Base-by-base conservation (phyloP, 345 rosid genomes). In the Gossypium ekmanianum region DNA sequence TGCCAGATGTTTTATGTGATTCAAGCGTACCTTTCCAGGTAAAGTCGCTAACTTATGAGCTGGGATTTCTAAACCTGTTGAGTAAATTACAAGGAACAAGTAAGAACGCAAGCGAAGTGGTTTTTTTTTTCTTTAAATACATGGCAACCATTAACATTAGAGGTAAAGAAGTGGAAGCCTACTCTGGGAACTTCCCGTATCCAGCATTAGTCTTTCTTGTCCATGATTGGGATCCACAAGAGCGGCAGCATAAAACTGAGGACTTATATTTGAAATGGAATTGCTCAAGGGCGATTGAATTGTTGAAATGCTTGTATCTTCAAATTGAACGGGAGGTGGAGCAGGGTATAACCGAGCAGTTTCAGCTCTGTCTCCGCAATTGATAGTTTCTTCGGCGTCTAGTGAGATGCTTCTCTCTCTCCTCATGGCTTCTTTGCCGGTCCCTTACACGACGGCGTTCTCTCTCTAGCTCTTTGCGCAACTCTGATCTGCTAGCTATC, bases 351-450 rank as follows among this genome's bases (percentile, higher is more conserved):
- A 64, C 14, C 76, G 81, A 66, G 79, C 74, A 14, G 75, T 78
- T 83, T 81, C 90, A 63, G 92, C 88, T 84, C 70, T 85, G 89
- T 71, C 97, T 84, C 58, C 98, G 76, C 4, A 93, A 79, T 75
- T 90, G 96, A 66, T 95, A 93, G 73, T 95, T 93, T 71, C 87
- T 84, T 18, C 99, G 94, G 17, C 99, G 96, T 65, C 97, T 75
- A 59, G 98, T 96, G 47, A 95, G 91, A 83, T 95, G 98, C 44
- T 83, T 90, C 61, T 95, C 98, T 79, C 91, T 89, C 82, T 95
- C 97, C 52, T 90, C 94, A 34, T 80, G 84, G 81, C 88, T 85
- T 75, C 99, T 88, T 70, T 95, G 90, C 76, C 98, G 81, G 76
- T 93, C 98, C 61, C 93, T 78, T 47, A 87, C 76, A 73, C 99